Evolutionary conservation across 2,329 filamentous ascomycete species (phyloP).

Genomic region (Fusarium cicatricum): DNA sequence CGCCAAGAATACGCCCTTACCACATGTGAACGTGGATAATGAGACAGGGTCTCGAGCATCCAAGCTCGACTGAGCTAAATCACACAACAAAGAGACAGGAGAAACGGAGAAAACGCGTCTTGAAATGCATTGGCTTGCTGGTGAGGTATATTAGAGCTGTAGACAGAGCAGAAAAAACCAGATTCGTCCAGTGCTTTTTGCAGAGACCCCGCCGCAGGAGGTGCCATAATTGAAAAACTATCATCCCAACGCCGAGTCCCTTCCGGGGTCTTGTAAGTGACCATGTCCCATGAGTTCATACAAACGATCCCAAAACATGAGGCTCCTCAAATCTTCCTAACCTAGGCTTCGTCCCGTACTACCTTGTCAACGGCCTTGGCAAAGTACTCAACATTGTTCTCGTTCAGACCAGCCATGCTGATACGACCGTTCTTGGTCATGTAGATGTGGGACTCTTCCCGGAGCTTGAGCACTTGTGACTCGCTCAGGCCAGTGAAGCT

Average conservation of each 20-base stretch:
- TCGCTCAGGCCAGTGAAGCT: constrained; percentile 86
- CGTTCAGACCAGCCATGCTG: constrained; percentile 98
- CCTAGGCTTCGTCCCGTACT: constrained; percentile 56
- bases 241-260: constrained; percentile 39
- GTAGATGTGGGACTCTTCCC: constrained; percentile 78
- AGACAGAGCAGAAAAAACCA: constrained; percentile 25
- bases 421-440: constrained; percentile 99
- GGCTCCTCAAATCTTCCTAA: neutral
- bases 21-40: constrained; percentile 4
- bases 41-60: neutral
- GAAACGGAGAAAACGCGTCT: neutral
- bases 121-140: constrained; percentile 29
- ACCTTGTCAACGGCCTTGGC: constrained; percentile 89
- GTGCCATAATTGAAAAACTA: constrained; percentile 32
- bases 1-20: constrained; percentile 17
- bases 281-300: constrained; percentile 39
- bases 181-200: constrained; percentile 39
- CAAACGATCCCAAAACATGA: constrained; percentile 31
- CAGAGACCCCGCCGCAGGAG: constrained; percentile 38
- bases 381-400: constrained; percentile 90
- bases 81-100: neutral
- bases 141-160: constrained; percentile 35
- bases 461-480: constrained; percentile 75
- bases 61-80: neutral
- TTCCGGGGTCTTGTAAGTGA: constrained; percentile 37